Percentiles rank a stretch among this genome's conserved stretches.
phyloP scores from a whole-genome alignment of 257 asterid species.

The Solanum gracilifrons region DNA sequence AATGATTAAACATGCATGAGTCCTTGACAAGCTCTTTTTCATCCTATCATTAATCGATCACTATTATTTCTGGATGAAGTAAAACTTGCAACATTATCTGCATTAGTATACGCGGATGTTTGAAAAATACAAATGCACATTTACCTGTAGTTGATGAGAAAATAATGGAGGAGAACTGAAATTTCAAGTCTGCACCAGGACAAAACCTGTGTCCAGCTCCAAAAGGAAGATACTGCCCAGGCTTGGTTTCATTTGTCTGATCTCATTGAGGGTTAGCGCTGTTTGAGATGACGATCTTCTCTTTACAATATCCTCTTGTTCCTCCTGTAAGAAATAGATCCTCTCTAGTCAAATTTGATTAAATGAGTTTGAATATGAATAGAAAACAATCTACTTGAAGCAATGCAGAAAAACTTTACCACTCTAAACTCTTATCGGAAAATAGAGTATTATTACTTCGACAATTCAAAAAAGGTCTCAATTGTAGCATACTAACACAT shows the following conservation, averaged over 20 bases:
- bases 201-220: conserved; percentile 12
- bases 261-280: neutral
- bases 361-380: neutral
- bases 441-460: too few species aligned
- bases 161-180: conserved; percentile 5
- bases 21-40: neutral
- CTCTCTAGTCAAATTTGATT: neutral
- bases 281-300: neutral
- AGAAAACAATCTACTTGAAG: neutral
- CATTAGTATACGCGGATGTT: neutral
- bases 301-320: conserved; percentile 7
- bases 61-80: neutral
- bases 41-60: neutral
- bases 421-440: neutral
- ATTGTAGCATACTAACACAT: too few species aligned
- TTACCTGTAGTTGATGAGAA: conserved; percentile 6
- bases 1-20: neutral
- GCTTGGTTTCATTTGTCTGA: conserved; percentile 4
- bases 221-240: neutral
- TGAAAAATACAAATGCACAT: neutral
- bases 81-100: neutral
- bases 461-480: too few species aligned
- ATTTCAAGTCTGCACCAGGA: conserved; percentile 8
- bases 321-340: neutral
- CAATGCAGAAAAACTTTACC: too few species aligned